Percentiles rank a stretch among this genome's conserved stretches.
Evolutionary conservation across 768 basidiomycete genomes (phyloP).

Genomic region (Rhizopogon sp.): DNA sequence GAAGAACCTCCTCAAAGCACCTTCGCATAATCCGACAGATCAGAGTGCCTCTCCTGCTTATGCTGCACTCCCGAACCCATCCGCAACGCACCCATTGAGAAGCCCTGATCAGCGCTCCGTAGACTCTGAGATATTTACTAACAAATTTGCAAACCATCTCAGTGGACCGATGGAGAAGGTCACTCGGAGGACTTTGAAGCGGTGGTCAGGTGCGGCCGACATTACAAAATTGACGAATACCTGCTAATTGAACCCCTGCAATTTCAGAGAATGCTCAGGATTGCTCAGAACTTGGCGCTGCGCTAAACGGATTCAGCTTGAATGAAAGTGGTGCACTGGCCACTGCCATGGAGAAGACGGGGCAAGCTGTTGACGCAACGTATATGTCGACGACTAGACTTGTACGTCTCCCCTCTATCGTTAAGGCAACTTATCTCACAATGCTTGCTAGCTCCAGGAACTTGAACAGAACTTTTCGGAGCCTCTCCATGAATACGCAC

Average conservation of each 20-base stretch:
- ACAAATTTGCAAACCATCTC: slow-evolving; percentile 91
- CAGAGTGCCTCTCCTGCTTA: slow-evolving; percentile 68
- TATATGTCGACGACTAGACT: slow-evolving; percentile 90
- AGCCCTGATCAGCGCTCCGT: slow-evolving; percentile 93
- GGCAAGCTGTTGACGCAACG: slow-evolving; percentile 92
- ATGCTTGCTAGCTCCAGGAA: slow-evolving; percentile 67
- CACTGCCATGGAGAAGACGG: slow-evolving; percentile 91
- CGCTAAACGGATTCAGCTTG: slow-evolving; percentile 88
- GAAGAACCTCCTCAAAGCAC: slow-evolving; percentile 94
- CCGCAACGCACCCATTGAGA: slow-evolving; percentile 82
- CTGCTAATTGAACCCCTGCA: slow-evolving; percentile 2
- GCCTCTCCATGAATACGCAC: slow-evolving; percentile 91
- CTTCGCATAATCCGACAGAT: slow-evolving; percentile 92
- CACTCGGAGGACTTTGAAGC: slow-evolving; percentile 83
- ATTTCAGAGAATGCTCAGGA: slow-evolving; percentile 73
- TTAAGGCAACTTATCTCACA: neutral
- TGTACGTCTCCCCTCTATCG: slow-evolving; percentile 38
- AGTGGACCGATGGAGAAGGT: slow-evolving; percentile 95
- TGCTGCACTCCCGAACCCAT: slow-evolving; percentile 83
- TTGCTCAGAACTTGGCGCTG: slow-evolving; percentile 86
- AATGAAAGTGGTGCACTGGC: slow-evolving; percentile 74
- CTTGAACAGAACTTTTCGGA: slow-evolving; percentile 95
- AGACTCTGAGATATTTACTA: slow-evolving; percentile 94
- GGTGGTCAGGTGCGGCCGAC: slow-evolving; percentile 77
- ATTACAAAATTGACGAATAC: slow-evolving; percentile 3